Conservation (phyloP, 192 early-diverging fungal genomes). For the Diversispora epigaea region DNA sequence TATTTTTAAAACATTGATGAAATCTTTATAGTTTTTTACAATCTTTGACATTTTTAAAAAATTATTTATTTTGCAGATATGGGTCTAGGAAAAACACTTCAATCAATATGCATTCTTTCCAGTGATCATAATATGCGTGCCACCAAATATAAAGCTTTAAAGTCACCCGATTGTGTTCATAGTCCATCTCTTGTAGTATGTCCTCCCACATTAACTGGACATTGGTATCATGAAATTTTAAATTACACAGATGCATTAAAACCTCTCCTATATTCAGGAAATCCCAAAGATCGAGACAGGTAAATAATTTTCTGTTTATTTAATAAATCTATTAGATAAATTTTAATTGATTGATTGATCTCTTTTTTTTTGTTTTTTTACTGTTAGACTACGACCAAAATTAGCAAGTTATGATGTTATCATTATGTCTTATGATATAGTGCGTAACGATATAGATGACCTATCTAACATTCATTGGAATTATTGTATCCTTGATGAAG, state of each 20-base stretch:
- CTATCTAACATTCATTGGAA: conserved; percentile 76
- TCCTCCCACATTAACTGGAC: conserved; percentile 91
- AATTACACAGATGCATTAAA: conserved; percentile 75
- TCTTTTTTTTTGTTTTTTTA: background rate
- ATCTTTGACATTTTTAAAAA: background rate
- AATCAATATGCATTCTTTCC: conserved; percentile 93
- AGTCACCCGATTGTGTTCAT: conserved; percentile 65
- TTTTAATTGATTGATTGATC: background rate
- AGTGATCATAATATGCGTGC: conserved; percentile 80
- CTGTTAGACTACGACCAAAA: conserved; percentile 49
- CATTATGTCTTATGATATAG: conserved; percentile 96
- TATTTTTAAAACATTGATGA: too few species aligned
- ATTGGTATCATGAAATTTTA: conserved; percentile 94
- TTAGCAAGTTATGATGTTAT: conserved; percentile 71
- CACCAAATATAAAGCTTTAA: conserved; percentile 50
- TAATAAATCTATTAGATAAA: background rate
- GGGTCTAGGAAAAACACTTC: conserved; percentile 97
- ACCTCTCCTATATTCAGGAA: conserved; percentile 85
- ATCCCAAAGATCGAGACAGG: conserved; percentile 70
- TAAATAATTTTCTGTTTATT: conserved; percentile 34
- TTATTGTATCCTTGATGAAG: conserved; percentile 97
- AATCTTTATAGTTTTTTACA: background rate
- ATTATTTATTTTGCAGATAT: conserved; percentile 63
- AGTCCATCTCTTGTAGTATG: conserved; percentile 91
- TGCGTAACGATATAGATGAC: conserved; percentile 92